phyloP scores from a whole-genome alignment of 2,329 filamentous ascomycete species.

The Epichloe elymi region DNA sequence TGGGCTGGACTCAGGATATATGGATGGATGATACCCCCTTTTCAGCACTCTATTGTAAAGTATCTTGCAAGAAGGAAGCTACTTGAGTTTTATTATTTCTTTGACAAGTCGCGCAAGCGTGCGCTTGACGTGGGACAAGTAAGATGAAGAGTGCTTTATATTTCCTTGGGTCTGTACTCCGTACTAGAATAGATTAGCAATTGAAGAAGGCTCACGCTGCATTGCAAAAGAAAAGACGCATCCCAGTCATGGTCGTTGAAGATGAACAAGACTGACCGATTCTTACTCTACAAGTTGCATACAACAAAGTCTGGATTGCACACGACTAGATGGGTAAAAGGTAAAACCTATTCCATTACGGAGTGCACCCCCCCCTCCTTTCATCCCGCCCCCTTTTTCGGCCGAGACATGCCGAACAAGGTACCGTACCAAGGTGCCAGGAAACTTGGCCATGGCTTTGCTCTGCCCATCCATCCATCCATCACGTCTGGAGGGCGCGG shows the following conservation, averaged over 20 bases:
- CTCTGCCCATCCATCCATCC: no score
- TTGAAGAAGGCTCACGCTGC: conserved; percentile 4
- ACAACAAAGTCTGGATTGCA: no score
- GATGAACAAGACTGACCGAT: no score
- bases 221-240: neutral
- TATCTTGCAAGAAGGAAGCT: conserved; percentile 5
- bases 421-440: no score
- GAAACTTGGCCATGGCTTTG: no score
- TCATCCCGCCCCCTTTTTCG: neutral
- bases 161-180: neutral
- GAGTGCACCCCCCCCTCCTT: neutral
- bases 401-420: neutral
- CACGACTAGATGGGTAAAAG: no score
- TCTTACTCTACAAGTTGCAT: no score
- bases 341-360: neutral
- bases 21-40: conserved; percentile 19
- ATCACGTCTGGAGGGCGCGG: no score
- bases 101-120: neutral
- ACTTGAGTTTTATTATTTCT: neutral
- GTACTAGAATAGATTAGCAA: conserved; percentile 5
- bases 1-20: conserved; percentile 20
- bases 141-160: neutral
- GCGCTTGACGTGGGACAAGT: conserved; percentile 1
- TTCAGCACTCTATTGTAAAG: conserved; percentile 14
- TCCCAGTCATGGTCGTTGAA: no score